phyloP scores from a whole-genome alignment of 2,329 filamentous ascomycete genomes.

The Colletotrichum sp. region DNA sequence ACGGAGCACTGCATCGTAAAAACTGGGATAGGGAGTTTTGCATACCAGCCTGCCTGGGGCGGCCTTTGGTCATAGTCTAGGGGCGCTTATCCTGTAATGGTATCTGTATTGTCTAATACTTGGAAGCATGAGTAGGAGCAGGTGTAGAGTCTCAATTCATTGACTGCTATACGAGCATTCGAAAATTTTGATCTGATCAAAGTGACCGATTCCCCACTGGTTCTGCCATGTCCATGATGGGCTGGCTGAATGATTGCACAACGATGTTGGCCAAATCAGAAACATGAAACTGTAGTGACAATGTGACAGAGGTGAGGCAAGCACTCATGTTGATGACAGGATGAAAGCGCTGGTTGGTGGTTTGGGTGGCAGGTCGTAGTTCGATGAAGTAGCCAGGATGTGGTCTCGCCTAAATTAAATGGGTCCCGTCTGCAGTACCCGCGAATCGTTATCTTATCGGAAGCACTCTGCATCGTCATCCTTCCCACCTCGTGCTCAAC shows the following conservation, averaged over 20 bases:
- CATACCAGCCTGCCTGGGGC: neutral
- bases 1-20: neutral
- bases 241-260: neutral
- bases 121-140: neutral
- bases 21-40: constrained; percentile 7
- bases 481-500: neutral
- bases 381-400: neutral
- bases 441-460: constrained; percentile 12
- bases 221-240: neutral
- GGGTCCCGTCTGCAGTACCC: neutral
- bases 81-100: neutral
- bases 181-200: neutral
- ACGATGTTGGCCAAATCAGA: neutral
- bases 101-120: neutral
- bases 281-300: neutral
- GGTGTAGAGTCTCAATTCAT: neutral
- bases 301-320: neutral
- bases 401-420: constrained; percentile 8
- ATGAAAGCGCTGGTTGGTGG: neutral
- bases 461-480: neutral
- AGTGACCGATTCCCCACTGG: neutral
- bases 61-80: neutral
- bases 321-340: neutral
- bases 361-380: neutral
- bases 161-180: neutral